Conservation (phyloP, 2,329 filamentous ascomycete species). For the Calonectria honghensis region DNA sequence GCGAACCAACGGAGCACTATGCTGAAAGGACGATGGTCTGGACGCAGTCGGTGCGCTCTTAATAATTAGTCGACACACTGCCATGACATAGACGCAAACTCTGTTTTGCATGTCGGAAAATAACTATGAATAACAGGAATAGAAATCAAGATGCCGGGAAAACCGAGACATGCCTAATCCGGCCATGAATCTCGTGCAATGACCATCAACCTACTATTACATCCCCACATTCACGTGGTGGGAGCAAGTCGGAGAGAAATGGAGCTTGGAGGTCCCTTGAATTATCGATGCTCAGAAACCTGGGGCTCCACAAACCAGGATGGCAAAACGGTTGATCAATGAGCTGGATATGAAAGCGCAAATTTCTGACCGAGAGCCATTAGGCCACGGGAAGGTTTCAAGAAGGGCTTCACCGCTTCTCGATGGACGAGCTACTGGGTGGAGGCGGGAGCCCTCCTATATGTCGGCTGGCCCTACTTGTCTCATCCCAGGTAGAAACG, state of each 20-base stretch:
- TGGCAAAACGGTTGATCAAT: neutral
- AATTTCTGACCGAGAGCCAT: constrained; percentile 15
- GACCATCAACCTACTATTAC: constrained; percentile 38
- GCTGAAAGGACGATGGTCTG: constrained; percentile 60
- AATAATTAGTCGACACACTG: constrained; percentile 28
- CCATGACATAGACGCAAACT: constrained; percentile 23
- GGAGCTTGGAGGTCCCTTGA: constrained; percentile 34
- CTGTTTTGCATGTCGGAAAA: constrained; percentile 25
- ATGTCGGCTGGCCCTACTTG: constrained; percentile 25
- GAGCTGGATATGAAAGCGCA: constrained; percentile 10
- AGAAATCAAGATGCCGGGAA: constrained; percentile 26
- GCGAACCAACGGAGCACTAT: constrained; percentile 58
- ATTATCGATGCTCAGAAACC: constrained; percentile 39
- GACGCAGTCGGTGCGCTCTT: constrained; percentile 42
- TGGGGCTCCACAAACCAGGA: constrained; percentile 42
- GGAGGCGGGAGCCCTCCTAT: constrained; percentile 30
- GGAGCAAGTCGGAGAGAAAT: constrained; percentile 31
- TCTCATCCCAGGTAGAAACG: constrained; percentile 28
- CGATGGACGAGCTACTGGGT: constrained; percentile 25
- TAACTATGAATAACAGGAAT: constrained; percentile 36
- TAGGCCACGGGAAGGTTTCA: constrained; percentile 17
- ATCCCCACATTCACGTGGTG: constrained; percentile 55
- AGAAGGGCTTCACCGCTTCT: constrained; percentile 36
- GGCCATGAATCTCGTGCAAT: constrained; percentile 37
- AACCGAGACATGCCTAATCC: constrained; percentile 15